Conservation (phyloP, 192 early-diverging fungal species). For the Rhizophagus prolifer region DNA sequence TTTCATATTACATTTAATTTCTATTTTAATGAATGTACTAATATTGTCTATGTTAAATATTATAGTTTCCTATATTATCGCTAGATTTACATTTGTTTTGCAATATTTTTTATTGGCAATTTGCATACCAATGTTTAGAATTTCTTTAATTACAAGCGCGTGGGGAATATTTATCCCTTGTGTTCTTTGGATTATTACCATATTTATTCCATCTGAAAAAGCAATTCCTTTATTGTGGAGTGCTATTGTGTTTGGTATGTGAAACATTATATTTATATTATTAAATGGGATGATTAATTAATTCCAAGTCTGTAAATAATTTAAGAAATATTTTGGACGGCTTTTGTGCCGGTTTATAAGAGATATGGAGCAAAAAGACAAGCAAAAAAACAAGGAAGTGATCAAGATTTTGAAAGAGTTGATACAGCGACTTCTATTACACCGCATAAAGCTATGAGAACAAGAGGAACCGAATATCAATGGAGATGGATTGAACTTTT, state of each 20-base stretch:
- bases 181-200: slow-evolving; percentile 5
- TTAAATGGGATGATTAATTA: not conserved
- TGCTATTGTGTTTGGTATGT: slow-evolving; percentile 21
- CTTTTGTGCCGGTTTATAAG: not conserved
- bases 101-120: not conserved
- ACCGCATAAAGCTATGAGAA: slow-evolving; percentile 21
- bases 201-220: not conserved
- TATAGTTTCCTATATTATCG: slow-evolving; percentile 16
- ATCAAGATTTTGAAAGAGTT: not conserved
- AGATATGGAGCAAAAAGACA: not conserved
- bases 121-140: slow-evolving; percentile 19
- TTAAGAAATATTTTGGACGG: not conserved
- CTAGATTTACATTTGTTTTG: not conserved
- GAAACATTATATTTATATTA: no score
- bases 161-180: slow-evolving; percentile 30
- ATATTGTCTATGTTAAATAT: not conserved
- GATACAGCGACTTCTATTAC: not conserved
- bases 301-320: not conserved
- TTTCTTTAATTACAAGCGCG: not conserved
- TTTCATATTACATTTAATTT: not conserved
- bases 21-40: not conserved
- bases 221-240: not conserved
- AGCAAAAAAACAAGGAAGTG: not conserved
- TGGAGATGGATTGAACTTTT: slow-evolving; percentile 28
- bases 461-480: slow-evolving; percentile 26